Evolutionary conservation across 148 eudicot genomes (phyloP), one percentile per base, ranked within the genome.

Genomic region (Fagopyrum homotropicum): DNA sequence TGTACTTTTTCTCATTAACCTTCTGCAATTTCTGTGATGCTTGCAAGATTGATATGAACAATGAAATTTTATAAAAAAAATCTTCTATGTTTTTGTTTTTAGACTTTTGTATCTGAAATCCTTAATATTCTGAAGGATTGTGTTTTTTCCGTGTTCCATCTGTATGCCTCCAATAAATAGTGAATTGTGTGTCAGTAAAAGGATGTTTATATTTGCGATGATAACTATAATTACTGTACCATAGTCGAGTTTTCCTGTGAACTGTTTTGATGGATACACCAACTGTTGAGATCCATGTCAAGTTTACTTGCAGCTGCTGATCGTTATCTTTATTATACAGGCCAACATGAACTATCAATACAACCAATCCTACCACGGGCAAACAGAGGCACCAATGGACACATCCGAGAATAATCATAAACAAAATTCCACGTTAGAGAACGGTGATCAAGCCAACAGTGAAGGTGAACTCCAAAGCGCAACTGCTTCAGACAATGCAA

Each of bases 311-410:
- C 45, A 45, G 0, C 6, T 46, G 46, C 26, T 55, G 11, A 46
- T 22, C 9, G 2, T 75, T 71, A 46, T 64, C 75, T 71, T 63
- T 49, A 35, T 35, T 2, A 56, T 29, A 56, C 83, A 92, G 94
- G 89, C 87, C 76, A 83, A 89, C 72, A 85, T 84, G 86, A 82
- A 66, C 76, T 82, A 85, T 73, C 84, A 80, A 56, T 74, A 78
- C 61, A 76, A 81, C 79, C 86, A 86, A 26, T 75, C 72, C 43
- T 64, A 86, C 76, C 35, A 78, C 4, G 92, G 82, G 59, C 89
- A 79, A 72, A 76, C 52, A 26, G 80, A 78, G 59, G 48, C 83
- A 43, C 51, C 79, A 70, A 35, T 22, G 69, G 73, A 44, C 29
- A 49, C 72, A 77, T 61, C 80, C 19, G 75, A 80, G 72, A 78